These are phyloP conservation scores for Porcisia hertigi DNA, from an alignment of 208 protist genomes.

Conservation along the genomic window DNA sequence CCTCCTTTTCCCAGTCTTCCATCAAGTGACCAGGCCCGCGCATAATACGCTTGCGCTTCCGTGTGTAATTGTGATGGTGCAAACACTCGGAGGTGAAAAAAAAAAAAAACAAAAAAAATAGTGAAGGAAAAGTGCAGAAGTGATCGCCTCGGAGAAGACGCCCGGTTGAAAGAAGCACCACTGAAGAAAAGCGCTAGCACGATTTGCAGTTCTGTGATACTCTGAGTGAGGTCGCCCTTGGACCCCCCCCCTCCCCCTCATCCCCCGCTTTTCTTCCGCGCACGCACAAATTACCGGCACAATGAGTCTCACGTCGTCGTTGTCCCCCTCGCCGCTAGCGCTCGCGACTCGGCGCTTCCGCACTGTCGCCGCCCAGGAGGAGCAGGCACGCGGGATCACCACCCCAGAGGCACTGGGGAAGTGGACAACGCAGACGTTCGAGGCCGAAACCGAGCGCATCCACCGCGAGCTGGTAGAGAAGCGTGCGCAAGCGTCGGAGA, in stretches of 20 bases:
- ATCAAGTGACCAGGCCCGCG: too few relatives aligned
- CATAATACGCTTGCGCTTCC: too few relatives aligned
- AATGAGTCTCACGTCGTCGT: constrained; percentile 5
- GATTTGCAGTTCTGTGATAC: not conserved
- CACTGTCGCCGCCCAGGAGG: not conserved
- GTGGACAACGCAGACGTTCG: constrained; percentile 11
- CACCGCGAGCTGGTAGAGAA: constrained; percentile 34
- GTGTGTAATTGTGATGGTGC: too few relatives aligned
- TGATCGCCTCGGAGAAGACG: not conserved
- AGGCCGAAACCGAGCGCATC: constrained; percentile 53
- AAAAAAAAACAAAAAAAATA: not conserved
- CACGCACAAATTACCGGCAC: not conserved
- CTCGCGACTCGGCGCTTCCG: constrained; percentile 19
- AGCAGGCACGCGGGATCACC: constrained; percentile 13
- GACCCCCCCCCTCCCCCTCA: not conserved
- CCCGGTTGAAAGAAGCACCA: not conserved
- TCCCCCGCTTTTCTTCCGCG: not conserved
- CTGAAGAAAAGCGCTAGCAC: not conserved
- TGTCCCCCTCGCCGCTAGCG: constrained; percentile 1
- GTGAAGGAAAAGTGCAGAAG: not conserved
- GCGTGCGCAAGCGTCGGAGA: constrained; percentile 12
- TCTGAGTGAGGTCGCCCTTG: not conserved
- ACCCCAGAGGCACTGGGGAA: constrained; percentile 27
- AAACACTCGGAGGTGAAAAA: too few relatives aligned
- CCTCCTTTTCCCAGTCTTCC: not conserved